Base-by-base conservation (phyloP, 2,329 filamentous ascomycete species). In the Botryotinia calthae region DNA sequence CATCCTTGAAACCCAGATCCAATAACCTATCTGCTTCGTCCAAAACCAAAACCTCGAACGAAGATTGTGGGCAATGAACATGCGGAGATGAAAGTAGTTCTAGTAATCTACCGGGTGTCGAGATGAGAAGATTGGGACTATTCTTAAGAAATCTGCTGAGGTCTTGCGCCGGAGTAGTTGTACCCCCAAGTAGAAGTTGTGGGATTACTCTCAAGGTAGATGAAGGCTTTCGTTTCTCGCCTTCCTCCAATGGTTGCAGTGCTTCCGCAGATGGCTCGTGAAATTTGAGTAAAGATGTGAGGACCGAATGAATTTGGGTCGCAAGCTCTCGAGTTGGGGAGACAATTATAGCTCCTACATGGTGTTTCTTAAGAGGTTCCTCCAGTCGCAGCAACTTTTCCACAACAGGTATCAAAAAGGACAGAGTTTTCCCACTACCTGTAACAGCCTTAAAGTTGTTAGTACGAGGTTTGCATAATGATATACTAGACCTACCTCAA, bases 1-100 rank as follows among this genome's bases (percentile, higher is more conserved):
- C 94, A 72, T 93, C 91, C 81, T 97, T 96, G 83, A 99, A 98
- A 9, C 97, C 96, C 34, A 98, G 87, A 82, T 99, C 96, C 18
- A 99, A 86, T 40, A 99, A 84, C 73, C 96, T 88, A 82, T 99
- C 96, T 67, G 95, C 96, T 84, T 99, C 96, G 80, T 99, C 96
- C 51, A 99, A 87, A 5, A 99, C 93, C 18, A 99, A 88, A 67
- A 94, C 89, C 81, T 99, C 95, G 77, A 99, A 98, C 0, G 93
- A 93, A 1, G 93, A 94, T 74, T 95, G 92, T 0, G 93, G 90
- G 78, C 93, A 95, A 81, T 97, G 93, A 22, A 97, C 94, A 79
- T 97, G 92, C 1, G 91, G 92, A 1, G 94, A 97, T 0, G 91
- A 90, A 7, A 99, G 86, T 0, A 99, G 87, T 80, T 98, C 95